phyloP scores from a whole-genome alignment of 345 rosid species.

The Salix purpurea region DNA sequence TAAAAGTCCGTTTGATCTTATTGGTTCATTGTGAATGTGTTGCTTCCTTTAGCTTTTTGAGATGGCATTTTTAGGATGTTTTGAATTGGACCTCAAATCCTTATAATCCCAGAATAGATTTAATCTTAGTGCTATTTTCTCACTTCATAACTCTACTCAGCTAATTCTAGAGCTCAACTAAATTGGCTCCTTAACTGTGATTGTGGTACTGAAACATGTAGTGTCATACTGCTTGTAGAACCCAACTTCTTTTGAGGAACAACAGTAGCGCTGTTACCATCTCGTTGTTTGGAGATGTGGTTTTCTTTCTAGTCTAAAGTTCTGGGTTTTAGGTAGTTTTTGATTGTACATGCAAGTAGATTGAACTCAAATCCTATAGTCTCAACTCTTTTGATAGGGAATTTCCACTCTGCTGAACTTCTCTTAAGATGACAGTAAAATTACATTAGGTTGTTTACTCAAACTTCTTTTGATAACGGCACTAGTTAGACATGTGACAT shows the following conservation, averaged over 20 bases:
- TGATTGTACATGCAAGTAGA: not conserved
- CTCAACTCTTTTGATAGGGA: not conserved
- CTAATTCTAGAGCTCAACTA: not conserved
- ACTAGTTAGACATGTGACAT: not conserved
- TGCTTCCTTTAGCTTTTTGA: slow-evolving; percentile 7
- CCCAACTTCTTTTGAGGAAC: not conserved
- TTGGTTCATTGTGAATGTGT: slow-evolving; percentile 20
- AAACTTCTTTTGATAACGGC: not conserved
- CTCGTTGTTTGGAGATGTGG: not conserved
- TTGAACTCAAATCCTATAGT: not conserved
- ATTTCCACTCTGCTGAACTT: not conserved
- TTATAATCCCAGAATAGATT: not conserved
- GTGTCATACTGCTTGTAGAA: not conserved
- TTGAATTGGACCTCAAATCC: not conserved
- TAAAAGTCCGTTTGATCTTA: slow-evolving; percentile 13
- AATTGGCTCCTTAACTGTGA: not conserved
- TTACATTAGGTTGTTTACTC: not conserved
- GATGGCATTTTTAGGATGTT: slow-evolving; percentile 9
- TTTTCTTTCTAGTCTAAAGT: not conserved
- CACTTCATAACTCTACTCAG: not conserved
- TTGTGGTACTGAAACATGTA: not conserved
- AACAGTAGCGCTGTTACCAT: not conserved
- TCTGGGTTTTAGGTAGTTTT: not conserved
- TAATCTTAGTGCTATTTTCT: not conserved
- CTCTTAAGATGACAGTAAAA: not conserved